Conservation (phyloP, 495 filamentous ascomycete genomes). For the Talaromyces trachyspermus region DNA sequence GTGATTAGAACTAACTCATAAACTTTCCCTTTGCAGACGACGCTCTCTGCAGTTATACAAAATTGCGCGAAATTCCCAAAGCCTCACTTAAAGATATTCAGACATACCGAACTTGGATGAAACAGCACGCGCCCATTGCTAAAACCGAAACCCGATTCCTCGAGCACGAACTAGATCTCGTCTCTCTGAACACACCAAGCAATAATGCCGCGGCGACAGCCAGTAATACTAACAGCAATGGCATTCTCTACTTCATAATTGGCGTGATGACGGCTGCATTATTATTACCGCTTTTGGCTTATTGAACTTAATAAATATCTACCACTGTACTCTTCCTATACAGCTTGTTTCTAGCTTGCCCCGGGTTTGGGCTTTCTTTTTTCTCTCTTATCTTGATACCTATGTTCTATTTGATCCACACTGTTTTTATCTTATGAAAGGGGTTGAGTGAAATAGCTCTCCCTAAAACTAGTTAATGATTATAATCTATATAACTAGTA, state of each 20-base stretch:
- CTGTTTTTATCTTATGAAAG: no score
- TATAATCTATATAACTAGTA: no score
- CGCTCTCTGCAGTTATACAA: conserved; percentile 61
- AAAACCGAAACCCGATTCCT: conserved; percentile 64
- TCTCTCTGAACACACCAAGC: conserved; percentile 34
- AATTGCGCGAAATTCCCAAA: conserved; percentile 43
- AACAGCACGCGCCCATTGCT: conserved; percentile 51
- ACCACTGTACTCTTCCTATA: conserved; percentile 21
- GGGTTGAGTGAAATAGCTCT: no score
- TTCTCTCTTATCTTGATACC: no score
- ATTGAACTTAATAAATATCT: no score
- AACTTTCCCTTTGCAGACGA: no score
- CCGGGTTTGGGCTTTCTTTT: background rate
- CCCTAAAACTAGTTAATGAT: no score
- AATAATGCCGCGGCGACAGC: conserved; percentile 15
- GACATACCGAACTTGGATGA: conserved; percentile 61
- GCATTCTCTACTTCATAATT: conserved; percentile 38
- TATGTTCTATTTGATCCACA: no score
- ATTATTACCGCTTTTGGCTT: conserved; percentile 53
- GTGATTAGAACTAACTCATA: no score
- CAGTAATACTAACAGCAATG: conserved; percentile 17
- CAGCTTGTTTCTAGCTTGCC: no score
- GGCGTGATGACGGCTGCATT: conserved; percentile 48
- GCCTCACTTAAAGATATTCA: conserved; percentile 52
- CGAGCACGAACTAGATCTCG: conserved; percentile 55